Conservation (phyloP, 1,284 basidiomycete genomes). For the Porogramme epimiltina region DNA sequence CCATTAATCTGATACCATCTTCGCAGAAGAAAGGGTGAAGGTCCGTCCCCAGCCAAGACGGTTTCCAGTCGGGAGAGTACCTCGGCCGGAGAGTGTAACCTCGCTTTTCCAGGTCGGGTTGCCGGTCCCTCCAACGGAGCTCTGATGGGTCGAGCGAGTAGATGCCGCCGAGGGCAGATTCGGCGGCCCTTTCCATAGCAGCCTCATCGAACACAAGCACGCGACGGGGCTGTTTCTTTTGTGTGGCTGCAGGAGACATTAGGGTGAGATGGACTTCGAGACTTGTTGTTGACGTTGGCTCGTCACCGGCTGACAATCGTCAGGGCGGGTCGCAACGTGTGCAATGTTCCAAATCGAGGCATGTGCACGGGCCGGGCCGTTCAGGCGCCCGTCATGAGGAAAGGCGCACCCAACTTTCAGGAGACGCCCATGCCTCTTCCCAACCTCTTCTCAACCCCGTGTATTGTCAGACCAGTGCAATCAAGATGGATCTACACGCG, state of each 20-base stretch:
- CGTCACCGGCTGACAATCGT: too few relatives aligned
- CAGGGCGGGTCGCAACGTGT: too few relatives aligned
- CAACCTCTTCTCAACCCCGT: too few relatives aligned
- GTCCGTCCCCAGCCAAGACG: conserved; percentile 14
- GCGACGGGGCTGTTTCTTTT: background rate
- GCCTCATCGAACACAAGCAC: background rate
- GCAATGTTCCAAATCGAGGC: too few relatives aligned
- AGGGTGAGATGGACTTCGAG: background rate
- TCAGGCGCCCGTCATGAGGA: too few relatives aligned
- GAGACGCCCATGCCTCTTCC: too few relatives aligned
- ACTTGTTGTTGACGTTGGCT: too few relatives aligned
- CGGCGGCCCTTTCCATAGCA: background rate
- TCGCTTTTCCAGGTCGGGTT: background rate
- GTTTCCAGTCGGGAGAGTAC: conserved; percentile 12
- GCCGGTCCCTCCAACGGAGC: conserved; percentile 2
- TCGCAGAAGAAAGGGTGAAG: conserved; percentile 5
- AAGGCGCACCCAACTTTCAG: too few relatives aligned
- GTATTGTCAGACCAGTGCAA: too few relatives aligned
- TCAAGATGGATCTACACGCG: too few relatives aligned
- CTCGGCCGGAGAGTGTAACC: conserved; percentile 14
- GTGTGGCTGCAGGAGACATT: background rate
- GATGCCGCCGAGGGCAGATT: background rate
- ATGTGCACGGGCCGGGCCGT: too few relatives aligned
- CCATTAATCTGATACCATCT: conserved; percentile 3
- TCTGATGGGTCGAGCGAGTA: background rate